These are phyloP conservation scores for Hymenoscyphus albidus DNA, from an alignment of 2,329 filamentous ascomycete genomes.

Conservation along the genomic window DNA sequence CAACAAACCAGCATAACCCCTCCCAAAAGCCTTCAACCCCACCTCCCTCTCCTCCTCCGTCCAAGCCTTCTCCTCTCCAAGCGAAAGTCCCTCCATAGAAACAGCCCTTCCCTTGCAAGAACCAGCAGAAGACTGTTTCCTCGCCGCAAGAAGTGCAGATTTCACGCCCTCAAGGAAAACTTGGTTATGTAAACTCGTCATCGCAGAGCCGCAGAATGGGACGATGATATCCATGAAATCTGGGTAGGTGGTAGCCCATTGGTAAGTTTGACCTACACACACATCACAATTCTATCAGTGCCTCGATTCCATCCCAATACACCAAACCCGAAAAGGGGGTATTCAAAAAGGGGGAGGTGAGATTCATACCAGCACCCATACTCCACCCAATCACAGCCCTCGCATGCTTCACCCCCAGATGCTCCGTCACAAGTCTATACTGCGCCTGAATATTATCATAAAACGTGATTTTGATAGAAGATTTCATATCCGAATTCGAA, in stretches of 20 bases:
- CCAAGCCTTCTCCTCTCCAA: conserved; percentile 45
- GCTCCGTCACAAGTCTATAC: conserved; percentile 60
- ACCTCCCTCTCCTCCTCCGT: conserved; percentile 48
- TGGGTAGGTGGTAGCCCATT: conserved; percentile 49
- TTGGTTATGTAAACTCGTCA: conserved; percentile 63
- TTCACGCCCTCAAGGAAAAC: conserved; percentile 66
- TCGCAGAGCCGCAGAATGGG: conserved; percentile 64
- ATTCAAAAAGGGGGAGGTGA: not conserved
- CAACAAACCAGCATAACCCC: conserved; percentile 61
- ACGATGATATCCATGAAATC: conserved; percentile 63
- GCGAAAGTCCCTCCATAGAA: conserved; percentile 25
- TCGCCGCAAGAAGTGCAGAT: conserved; percentile 54
- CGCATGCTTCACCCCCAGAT: conserved; percentile 56
- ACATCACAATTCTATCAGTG: not conserved
- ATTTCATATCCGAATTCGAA: conserved; percentile 54
- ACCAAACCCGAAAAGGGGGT: no score
- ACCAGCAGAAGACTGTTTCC: conserved; percentile 50
- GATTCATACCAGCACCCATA: conserved; percentile 55
- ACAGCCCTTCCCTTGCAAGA: conserved; percentile 43
- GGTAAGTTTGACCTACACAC: conserved; percentile 42
- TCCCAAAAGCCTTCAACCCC: conserved; percentile 66
- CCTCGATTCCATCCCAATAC: not conserved
- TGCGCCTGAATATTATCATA: conserved; percentile 69
- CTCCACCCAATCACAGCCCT: conserved; percentile 64
- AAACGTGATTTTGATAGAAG: conserved; percentile 60